Evolutionary conservation across 805 yeast species (phyloP), one percentile per base, ranked within the genome.

Genomic region (Candida loeiensis): DNA sequence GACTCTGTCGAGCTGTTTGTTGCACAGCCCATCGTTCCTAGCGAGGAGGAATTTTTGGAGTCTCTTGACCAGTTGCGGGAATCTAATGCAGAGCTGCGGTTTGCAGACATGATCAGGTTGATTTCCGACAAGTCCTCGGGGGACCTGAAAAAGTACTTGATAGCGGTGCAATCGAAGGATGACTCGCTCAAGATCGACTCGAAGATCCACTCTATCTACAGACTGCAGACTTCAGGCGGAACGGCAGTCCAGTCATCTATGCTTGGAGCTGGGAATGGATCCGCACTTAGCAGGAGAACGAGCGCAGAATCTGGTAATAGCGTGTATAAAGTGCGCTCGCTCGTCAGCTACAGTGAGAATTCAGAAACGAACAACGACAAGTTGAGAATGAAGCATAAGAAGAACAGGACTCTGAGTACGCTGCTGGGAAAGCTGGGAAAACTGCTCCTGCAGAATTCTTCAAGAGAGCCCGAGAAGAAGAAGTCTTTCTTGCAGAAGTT

Each of bases 251-350:
- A 37, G 6, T 36, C 26, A 14, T 37, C 44, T 16, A 28, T 24
- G 36, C 20, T 22, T 13, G 36, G 28, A 11, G 33, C 6, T 17
- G 11, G 18, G 15, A 28, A 46, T 25, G 32, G 47, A 39, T 12
- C 42, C 40, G 31, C 48, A 20, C 36, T 45, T 14, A 19, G 28
- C 25, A 42, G 44, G 8, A 36, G 31, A 16, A 30, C 16, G 8
- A 39, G 44, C 31, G 20, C 35, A 4, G 47, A 43, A 20, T 26
- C 48, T n/a, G 43, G 52, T 6, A 43, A 35, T 15, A 49, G 48
- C 32, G 64, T 65, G 13, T 67, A 68, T 53, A 66, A 65, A 45
- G 73, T 69, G n/a, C 64, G 64, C 43, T 60, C 68, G 18, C 50
- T 69, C 41, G 59, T 69, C 20, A 63, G 64, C 26, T 56, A 61